These are phyloP conservation scores for Pseudomonodictys pantanalensis DNA, from an alignment of 495 filamentous ascomycete species.

Conservation along the genomic window DNA sequence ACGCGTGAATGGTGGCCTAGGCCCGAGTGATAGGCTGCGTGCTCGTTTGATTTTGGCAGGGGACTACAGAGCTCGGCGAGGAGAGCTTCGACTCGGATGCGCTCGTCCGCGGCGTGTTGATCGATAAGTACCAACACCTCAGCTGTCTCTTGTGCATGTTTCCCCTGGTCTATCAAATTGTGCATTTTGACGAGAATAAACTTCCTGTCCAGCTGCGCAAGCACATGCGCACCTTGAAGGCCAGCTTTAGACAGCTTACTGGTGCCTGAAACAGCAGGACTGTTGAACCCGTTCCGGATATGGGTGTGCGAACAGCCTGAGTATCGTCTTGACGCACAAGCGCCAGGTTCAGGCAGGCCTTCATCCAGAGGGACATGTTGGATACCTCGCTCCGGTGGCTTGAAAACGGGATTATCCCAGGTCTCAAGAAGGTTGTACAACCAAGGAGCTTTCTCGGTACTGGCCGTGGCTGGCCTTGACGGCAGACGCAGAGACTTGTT, in stretches of 20 bases:
- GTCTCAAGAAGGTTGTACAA: constrained; percentile 39
- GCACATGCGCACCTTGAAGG: constrained; percentile 61
- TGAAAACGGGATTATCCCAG: constrained; percentile 66
- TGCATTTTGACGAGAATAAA: constrained; percentile 72
- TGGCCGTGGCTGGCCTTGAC: neutral
- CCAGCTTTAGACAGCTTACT: constrained; percentile 65
- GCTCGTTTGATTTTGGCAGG: neutral
- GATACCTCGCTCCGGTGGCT: constrained; percentile 52
- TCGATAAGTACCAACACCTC: constrained; percentile 73
- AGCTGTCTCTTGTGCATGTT: too few species aligned
- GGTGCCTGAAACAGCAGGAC: constrained; percentile 33
- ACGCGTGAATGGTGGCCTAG: constrained; percentile 33
- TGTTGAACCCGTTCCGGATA: constrained; percentile 35
- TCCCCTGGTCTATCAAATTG: too few species aligned
- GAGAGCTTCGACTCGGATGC: constrained; percentile 74
- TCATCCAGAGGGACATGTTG: constrained; percentile 40
- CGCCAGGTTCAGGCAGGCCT: constrained; percentile 19
- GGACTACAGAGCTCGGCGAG: constrained; percentile 51
- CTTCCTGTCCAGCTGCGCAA: constrained; percentile 85
- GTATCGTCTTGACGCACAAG: neutral
- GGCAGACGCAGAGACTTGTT: constrained; percentile 20
- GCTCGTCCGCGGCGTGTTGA: constrained; percentile 93
- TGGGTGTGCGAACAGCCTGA: constrained; percentile 29
- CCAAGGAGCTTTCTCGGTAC: constrained; percentile 38
- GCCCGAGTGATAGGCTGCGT: constrained; percentile 20